Conservation (phyloP, 2,329 filamentous ascomycete genomes). For the Cucurbitaria berberidis region DNA sequence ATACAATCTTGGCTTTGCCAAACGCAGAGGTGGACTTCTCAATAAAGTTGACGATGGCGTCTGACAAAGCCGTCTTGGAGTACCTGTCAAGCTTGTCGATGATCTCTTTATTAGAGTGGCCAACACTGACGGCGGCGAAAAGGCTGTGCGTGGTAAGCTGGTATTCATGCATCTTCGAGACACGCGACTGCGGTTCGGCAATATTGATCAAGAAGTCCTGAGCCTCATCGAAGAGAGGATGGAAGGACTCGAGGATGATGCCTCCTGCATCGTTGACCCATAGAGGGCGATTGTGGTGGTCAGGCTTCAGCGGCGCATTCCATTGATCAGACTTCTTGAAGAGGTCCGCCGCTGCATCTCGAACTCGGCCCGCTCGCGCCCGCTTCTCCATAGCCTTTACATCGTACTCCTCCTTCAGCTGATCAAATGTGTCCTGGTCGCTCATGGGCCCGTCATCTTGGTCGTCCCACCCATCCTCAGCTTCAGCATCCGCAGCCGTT, state of each 20-base stretch:
- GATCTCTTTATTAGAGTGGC: conserved; percentile 87
- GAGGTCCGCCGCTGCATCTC: conserved; percentile 62
- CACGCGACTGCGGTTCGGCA: conserved; percentile 88
- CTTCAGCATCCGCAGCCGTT: conserved; percentile 41
- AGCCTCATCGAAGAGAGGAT: conserved; percentile 81
- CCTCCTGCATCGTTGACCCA: conserved; percentile 91
- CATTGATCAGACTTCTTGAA: conserved; percentile 78
- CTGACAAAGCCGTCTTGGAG: conserved; percentile 84
- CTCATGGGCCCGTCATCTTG: conserved; percentile 56
- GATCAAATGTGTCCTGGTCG: conserved; percentile 57
- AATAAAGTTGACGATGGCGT: conserved; percentile 80
- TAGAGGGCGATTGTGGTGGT: conserved; percentile 86
- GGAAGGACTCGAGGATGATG: conserved; percentile 94
- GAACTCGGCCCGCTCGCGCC: conserved; percentile 27
- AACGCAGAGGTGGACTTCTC: conserved; percentile 86
- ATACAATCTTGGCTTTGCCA: conserved; percentile 92
- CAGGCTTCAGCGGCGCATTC: conserved; percentile 79
- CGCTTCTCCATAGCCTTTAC: conserved; percentile 44
- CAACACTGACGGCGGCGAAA: conserved; percentile 93
- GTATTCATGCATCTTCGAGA: conserved; percentile 92
- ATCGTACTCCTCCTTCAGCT: conserved; percentile 49
- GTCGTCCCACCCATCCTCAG: conserved; percentile 62
- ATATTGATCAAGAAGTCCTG: conserved; percentile 97
- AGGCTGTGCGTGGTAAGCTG: conserved; percentile 88
- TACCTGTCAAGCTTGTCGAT: conserved; percentile 86